Base-by-base conservation (phyloP, 2,329 filamentous ascomycete genomes). In the Stagonosporopsis rhizophila region DNA sequence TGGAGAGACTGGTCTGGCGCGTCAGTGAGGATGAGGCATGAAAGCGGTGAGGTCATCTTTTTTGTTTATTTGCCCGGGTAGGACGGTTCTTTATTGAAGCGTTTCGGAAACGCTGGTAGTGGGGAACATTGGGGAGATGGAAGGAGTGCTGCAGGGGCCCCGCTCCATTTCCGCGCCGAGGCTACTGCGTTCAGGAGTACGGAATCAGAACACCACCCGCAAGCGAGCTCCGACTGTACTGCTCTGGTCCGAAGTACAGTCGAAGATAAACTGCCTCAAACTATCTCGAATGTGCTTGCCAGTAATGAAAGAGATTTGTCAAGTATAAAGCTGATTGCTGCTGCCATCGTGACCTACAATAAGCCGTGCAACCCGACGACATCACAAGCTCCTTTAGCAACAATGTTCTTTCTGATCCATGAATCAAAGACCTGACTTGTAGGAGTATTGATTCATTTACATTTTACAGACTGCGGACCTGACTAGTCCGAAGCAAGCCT, bases 1-100 rank as follows among this genome's bases (percentile, higher is more conserved):
- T 78, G 20, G 78, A 80, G 69, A 74, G 78, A 37, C 59, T 82
- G 54, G 77, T 81, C 0, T 77, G 75, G 72, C 65, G 64, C 38
- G 61, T 77, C 23, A 65, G 70, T 28, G 74, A 77, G 49, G 57
- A 15, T 6, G 28, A 38, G 20, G 37, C 48, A 37, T 34, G 15
- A 32, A 20, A 37, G 42, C 47, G 38, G 53, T 49, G 47, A 56
- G 30, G 20, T 53, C 55, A 44, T 49, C 23, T 9, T 19, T 28
- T 28, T 37, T 19, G 22, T 45, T 58, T 19, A 23, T 38, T 37
- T 25, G 27, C 17, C 25, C 27, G 23, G 42, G 23, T 47, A 40
- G 14, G 17, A 52, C 32, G 27, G 34, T n/a, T 19, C 28, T 44
- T 44, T 49, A 42, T 56, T 42, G 37, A 56, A 46, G 28, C 38